Evolutionary conservation across 768 basidiomycete species (phyloP), one percentile per base, ranked within the genome.

Genomic region (Panaeolus papilionaceus): DNA sequence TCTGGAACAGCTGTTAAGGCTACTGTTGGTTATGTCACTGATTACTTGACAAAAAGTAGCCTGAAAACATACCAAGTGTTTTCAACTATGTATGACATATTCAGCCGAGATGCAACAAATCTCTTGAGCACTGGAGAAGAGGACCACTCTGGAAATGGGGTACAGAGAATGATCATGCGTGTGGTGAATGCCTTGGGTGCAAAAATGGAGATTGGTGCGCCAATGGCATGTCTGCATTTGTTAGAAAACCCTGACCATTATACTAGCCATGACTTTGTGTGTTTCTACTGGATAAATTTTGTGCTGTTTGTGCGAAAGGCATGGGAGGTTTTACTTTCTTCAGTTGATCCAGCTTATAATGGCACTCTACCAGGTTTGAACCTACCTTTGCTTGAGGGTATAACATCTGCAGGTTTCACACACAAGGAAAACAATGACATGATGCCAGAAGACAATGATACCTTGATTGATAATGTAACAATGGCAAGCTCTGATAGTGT

Each of bases 1-100:
- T 83, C 80, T 20, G 82, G 82, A 0, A 83, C 82, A 3, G 72
- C 78, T 0, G 74, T 84, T 0, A 81, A 82, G 61, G 75, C 79
- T 16, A 73, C 81, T 1, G 66, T 82, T 0, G 71, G 75, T 18
- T 83, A 83, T 73, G 75, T 83, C 0, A 75, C 82, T 5, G 81
- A 85, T 44, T 85, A 85, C 69, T 75, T 84, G 0, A 83, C 80
- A 0, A 85, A 85, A 68, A 61, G 72, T 0, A 40, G 71, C 1
- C 66, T 85, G 14, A 84, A 82, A 47, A 81, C 79, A 0, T 74
- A 81, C 70, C 71, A 72, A 14, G 72, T 82, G 38, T 83, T 84
- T 72, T 73, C 81, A 0, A 66, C 76, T 4, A 70, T 79, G 1
- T 67, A 68, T 20, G 64, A 72, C 14, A 67, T 79, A 0, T 75